phyloP scores from a whole-genome alignment of 2,329 filamentous ascomycete species.

The Talaromyces sp. region DNA sequence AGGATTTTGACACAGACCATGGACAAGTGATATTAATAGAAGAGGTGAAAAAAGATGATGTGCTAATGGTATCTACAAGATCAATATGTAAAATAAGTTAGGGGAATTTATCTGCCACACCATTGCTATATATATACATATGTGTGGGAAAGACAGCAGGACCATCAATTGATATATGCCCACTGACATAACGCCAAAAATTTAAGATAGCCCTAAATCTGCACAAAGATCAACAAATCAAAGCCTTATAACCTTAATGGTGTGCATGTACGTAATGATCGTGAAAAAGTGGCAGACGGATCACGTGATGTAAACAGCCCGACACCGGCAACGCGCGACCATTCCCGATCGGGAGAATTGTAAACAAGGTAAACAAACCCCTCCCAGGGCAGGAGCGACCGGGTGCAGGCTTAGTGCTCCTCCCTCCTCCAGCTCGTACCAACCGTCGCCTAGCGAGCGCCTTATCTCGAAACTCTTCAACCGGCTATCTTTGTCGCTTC shows the following conservation, averaged over 20 bases:
- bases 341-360: constrained; percentile 36
- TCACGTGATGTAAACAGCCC: constrained; percentile 8
- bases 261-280: too few relatives aligned
- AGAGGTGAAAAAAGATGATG: too few relatives aligned
- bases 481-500: not conserved
- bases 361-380: constrained; percentile 20
- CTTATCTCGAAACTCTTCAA: constrained; percentile 2
- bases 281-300: not conserved
- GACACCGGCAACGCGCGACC: constrained; percentile 12
- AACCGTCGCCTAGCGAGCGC: not conserved
- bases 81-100: too few relatives aligned
- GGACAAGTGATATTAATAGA: not conserved
- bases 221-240: too few relatives aligned
- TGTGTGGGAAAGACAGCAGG: too few relatives aligned
- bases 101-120: too few relatives aligned
- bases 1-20: not conserved
- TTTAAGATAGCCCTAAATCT: too few relatives aligned
- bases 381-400: constrained; percentile 11
- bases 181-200: too few relatives aligned
- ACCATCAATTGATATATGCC: too few relatives aligned
- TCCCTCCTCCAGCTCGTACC: not conserved
- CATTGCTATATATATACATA: not conserved
- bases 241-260: too few relatives aligned
- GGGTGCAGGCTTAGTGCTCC: not conserved
- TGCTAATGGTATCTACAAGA: too few relatives aligned